Conservation (phyloP, 805 yeast genomes). For the Ogataea saltuana region DNA sequence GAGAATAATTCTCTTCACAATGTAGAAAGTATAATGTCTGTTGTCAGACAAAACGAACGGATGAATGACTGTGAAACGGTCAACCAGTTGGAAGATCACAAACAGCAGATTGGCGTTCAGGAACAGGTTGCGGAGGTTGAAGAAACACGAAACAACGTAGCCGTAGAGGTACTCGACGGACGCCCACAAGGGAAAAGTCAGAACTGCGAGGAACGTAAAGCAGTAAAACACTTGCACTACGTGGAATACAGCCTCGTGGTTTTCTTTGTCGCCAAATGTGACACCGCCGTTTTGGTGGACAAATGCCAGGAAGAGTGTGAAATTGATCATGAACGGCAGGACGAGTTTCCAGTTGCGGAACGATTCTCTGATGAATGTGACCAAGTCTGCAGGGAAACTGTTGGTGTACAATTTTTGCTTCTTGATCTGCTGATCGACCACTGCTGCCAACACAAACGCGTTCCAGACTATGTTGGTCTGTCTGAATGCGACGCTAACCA, state of each 20-base stretch:
- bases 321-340: constrained; percentile 56
- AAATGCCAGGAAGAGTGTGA: constrained; percentile 55
- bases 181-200: constrained; percentile 77
- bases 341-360: constrained; percentile 33
- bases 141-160: constrained; percentile 40
- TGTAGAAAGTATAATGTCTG: constrained; percentile 88
- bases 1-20: constrained; percentile 68
- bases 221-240: constrained; percentile 83
- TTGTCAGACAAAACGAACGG: constrained; percentile 93
- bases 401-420: constrained; percentile 32
- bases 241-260: constrained; percentile 74
- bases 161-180: constrained; percentile 41
- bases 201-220: constrained; percentile 56
- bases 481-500: constrained; percentile 69
- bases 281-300: constrained; percentile 74
- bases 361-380: constrained; percentile 32
- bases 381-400: constrained; percentile 28
- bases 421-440: constrained; percentile 52
- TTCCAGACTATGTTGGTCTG: constrained; percentile 94
- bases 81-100: constrained; percentile 47
- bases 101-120: constrained; percentile 28
- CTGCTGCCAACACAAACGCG: constrained; percentile 54
- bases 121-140: constrained; percentile 21
- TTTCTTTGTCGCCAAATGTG: constrained; percentile 87
- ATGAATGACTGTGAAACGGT: constrained; percentile 71